These are phyloP conservation scores for Beta corolliflora DNA, from an alignment of 179 eudicot species.

Conservation along the genomic window DNA sequence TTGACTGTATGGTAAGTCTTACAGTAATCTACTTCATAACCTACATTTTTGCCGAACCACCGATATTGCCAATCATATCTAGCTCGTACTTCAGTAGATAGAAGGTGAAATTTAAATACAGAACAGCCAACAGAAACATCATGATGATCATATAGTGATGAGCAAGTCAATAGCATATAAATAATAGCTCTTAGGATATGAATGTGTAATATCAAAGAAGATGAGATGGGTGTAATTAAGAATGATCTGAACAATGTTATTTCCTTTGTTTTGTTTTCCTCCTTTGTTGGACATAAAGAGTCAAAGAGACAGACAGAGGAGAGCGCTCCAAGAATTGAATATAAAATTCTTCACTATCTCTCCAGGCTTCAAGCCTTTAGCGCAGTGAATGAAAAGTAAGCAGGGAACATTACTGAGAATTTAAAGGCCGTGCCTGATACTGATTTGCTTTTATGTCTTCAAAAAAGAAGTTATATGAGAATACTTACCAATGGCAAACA, in stretches of 20 bases:
- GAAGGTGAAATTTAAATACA: background rate
- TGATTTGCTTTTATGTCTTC: background rate
- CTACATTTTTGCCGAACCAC: background rate
- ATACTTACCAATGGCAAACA: constrained; percentile 87
- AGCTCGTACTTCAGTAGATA: background rate
- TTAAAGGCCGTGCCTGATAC: background rate
- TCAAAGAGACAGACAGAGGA: too few species aligned
- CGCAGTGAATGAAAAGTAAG: background rate
- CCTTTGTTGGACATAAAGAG: background rate
- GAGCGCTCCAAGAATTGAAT: too few species aligned
- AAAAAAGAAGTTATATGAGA: background rate
- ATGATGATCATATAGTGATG: background rate
- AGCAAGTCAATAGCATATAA: too few species aligned
- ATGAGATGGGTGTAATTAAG: too few species aligned
- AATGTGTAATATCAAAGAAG: background rate
- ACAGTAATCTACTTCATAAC: background rate
- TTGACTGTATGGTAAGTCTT: background rate
- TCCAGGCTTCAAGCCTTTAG: background rate
- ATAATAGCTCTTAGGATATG: background rate
- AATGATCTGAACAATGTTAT: background rate
- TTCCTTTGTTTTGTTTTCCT: background rate
- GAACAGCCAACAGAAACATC: background rate
- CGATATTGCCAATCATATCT: background rate
- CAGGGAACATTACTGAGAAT: background rate
- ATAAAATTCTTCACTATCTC: too few species aligned